Base-by-base conservation (phyloP, 371 early-diverging fungal species). In the Apophysomyces sp. region DNA sequence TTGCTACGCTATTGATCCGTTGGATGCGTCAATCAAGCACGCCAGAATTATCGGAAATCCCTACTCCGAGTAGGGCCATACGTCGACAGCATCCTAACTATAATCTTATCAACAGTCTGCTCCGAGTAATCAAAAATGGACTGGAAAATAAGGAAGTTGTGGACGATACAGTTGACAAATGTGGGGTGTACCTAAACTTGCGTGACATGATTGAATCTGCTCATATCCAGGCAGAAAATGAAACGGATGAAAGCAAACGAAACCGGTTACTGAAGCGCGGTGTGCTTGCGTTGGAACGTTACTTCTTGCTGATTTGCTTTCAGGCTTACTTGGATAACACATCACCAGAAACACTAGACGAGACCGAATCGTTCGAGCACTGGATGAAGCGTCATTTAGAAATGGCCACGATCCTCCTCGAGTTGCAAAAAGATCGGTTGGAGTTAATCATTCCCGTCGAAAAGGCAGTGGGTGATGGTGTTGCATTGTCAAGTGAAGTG, bases 231-330 rank as follows among this genome's bases (percentile, higher is more conserved):
- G 84, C 86, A 7, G 86, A 86, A 52, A 72, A 66, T 30, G 80
- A 69, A 29, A 63, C 57, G 7, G 74, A 81, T 37, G 68, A 73
- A 7, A 51, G 37, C 0, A 65, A 76, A 34, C 71, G 71, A 26
- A 68, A 61, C 8, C 62, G 74, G 0, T 62, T 70, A 0, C 61
- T 80, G 18, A 81, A 81, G 41, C 63, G 76, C 2, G 81, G 76
- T 1, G 67, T 84, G 30, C 67, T 78, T 12, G 65, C 74, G 4
- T 63, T 90, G 28, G 76, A 80, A 52, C 77, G 87, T 0, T 89
- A 89, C 74, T 89, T 89, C 70, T 59, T 75, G 40, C 73, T 89
- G 52, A 86, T 90, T 49, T 82, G 83, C 28, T 90, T 89, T 76
- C 86, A 87, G 41, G 81, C 81, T 11, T 84, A 82, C 40, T 65